Percentiles rank a stretch among this genome's conserved stretches.
These are phyloP conservation scores for Tuber magnatum DNA, from an alignment of 495 filamentous ascomycete genomes.

Conservation along the genomic window DNA sequence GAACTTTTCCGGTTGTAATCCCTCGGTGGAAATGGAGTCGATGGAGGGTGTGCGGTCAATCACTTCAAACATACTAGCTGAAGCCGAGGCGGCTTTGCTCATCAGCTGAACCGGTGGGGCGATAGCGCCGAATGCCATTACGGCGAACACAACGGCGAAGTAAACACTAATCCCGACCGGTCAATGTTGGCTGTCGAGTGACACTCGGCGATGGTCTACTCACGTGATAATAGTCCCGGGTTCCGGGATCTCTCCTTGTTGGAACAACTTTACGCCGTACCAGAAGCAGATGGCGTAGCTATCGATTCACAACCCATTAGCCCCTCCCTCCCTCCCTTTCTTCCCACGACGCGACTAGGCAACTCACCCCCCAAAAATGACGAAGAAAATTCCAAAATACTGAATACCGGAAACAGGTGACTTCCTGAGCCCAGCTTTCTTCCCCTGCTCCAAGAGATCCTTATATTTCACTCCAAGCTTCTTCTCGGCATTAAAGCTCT, in stretches of 20 bases:
- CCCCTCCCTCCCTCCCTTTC: not conserved
- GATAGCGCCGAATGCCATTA: constrained; percentile 48
- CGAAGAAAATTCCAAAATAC: constrained; percentile 31
- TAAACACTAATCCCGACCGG: constrained; percentile 44
- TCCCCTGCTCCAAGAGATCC: constrained; percentile 54
- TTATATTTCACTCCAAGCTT: constrained; percentile 51
- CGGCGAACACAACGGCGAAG: constrained; percentile 54
- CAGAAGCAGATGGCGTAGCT: constrained; percentile 47
- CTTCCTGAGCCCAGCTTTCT: constrained; percentile 49
- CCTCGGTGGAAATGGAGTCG: constrained; percentile 46
- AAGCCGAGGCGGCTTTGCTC: constrained; percentile 50
- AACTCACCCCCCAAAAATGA: constrained; percentile 33
- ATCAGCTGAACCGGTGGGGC: constrained; percentile 49
- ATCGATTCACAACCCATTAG: constrained; percentile 18
- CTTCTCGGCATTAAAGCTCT: constrained; percentile 56
- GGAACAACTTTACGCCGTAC: constrained; percentile 43
- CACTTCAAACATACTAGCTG: constrained; percentile 52
- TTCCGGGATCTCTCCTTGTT: constrained; percentile 43
- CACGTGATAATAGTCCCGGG: constrained; percentile 51
- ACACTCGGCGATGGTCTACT: constrained; percentile 24
- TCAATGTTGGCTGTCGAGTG: not conserved
- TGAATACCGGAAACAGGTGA: constrained; percentile 48
- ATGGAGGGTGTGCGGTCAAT: constrained; percentile 50
- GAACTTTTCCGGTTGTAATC: constrained; percentile 45
- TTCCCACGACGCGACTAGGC: not conserved